Conservation (phyloP, 441 rosid genomes). For the Euphorbia celastroides region DNA sequence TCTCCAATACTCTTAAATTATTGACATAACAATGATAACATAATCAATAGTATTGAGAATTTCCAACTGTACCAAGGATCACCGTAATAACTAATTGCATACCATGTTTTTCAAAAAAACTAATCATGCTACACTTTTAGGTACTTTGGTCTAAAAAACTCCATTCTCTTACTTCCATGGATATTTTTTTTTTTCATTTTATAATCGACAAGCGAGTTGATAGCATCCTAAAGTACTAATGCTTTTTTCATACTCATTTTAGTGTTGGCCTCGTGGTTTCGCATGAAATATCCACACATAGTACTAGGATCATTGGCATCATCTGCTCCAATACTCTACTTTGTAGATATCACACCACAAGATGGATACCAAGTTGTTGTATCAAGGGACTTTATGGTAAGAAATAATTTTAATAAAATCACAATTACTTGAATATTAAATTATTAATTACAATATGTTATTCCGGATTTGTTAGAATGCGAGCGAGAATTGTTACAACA, state of each 20-base stretch:
- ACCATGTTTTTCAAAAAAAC: no score
- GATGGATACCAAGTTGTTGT: conserved; percentile 37
- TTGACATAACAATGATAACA: no score
- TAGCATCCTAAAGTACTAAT: neutral
- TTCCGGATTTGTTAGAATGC: conserved; percentile 8
- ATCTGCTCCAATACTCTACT: conserved; percentile 20
- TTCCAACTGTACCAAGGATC: no score
- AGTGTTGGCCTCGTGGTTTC: conserved; percentile 53
- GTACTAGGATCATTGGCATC: conserved; percentile 52
- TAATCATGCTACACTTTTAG: no score
- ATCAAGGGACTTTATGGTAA: conserved; percentile 46
- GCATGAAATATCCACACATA: conserved; percentile 52
- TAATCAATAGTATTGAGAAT: no score
- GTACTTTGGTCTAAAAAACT: no score
- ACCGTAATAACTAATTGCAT: no score
- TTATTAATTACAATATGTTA: no score
- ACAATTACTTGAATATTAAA: neutral
- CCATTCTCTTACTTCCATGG: no score
- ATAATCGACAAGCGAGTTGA: no score
- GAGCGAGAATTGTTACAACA: conserved; percentile 20
- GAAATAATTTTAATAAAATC: neutral
- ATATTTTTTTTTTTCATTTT: no score
- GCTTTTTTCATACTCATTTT: neutral
- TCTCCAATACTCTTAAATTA: no score
- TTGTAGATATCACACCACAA: conserved; percentile 40